A percentile compares a stretch with the other conserved stretches of the same genome.
phyloP scores from a whole-genome alignment of 2,329 filamentous ascomycete species.

The Botryotinia convoluta region DNA sequence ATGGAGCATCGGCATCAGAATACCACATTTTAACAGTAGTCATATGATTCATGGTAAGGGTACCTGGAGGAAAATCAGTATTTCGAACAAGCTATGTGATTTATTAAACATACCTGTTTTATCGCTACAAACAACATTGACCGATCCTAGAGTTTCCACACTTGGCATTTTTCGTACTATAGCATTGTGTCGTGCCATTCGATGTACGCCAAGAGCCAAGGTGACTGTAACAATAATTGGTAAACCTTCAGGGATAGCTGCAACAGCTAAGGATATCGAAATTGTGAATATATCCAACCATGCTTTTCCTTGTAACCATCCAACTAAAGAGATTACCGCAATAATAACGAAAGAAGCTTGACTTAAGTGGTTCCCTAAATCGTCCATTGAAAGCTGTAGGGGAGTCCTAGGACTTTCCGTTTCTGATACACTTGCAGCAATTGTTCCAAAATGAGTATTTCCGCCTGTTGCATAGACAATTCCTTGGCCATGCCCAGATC shows the following conservation, averaged over 20 bases:
- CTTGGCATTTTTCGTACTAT: slow-evolving; percentile 95
- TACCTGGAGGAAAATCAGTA: slow-evolving; percentile 53
- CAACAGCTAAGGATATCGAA: slow-evolving; percentile 92
- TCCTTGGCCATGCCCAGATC: slow-evolving; percentile 91
- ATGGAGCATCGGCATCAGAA: slow-evolving; percentile 62
- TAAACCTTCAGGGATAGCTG: slow-evolving; percentile 91
- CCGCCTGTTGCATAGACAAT: slow-evolving; percentile 96
- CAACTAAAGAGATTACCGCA: slow-evolving; percentile 85
- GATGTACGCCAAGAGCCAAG: slow-evolving; percentile 86
- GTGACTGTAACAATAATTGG: slow-evolving; percentile 99
- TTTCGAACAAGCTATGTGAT: slow-evolving; percentile 9
- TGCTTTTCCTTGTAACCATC: slow-evolving; percentile 83
- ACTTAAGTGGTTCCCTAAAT: slow-evolving; percentile 92
- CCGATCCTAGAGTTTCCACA: slow-evolving; percentile 95
- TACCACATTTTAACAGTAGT: slow-evolving; percentile 96
- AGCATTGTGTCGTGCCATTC: slow-evolving; percentile 92
- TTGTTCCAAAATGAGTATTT: slow-evolving; percentile 92
- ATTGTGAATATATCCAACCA: slow-evolving; percentile 96
- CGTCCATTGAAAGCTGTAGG: slow-evolving; percentile 93
- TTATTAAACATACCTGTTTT: slow-evolving; percentile 67
- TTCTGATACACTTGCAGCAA: slow-evolving; percentile 88
- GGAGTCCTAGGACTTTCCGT: slow-evolving; percentile 95
- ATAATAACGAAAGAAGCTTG: slow-evolving; percentile 97
- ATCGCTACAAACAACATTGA: slow-evolving; percentile 99
- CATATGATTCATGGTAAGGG: slow-evolving; percentile 97